These are phyloP conservation scores for Trichosporon asahii DNA, from an alignment of 1,284 basidiomycete genomes.

Conservation along the genomic window DNA sequence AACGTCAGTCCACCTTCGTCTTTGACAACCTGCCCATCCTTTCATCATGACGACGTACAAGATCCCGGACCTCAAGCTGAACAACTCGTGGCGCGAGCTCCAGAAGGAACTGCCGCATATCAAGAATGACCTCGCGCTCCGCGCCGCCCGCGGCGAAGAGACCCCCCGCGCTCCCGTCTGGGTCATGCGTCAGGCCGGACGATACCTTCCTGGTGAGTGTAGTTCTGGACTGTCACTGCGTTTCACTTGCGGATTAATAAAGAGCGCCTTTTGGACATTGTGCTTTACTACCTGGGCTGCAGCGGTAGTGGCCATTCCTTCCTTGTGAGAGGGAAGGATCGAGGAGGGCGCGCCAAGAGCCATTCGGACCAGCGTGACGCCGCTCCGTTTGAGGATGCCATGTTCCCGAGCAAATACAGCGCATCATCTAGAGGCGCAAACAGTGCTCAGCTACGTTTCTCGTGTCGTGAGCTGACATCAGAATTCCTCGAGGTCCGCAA, in stretches of 20 bases:
- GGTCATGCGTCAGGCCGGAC: conserved; percentile 98
- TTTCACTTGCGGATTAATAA: no score
- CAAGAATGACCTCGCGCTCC: conserved; percentile 83
- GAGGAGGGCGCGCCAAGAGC: no score
- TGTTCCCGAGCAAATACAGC: no score
- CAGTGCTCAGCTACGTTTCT: no score
- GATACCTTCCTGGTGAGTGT: conserved; percentile 84
- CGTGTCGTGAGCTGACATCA: conserved; percentile 53
- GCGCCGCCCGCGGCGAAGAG: conserved; percentile 81
- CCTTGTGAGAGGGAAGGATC: no score
- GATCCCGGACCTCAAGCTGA: conserved; percentile 31
- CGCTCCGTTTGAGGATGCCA: no score
- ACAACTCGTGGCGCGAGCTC: conserved; percentile 34
- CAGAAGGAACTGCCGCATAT: conserved; percentile 58
- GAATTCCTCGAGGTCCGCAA: conserved; percentile 82
- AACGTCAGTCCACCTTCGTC: neutral
- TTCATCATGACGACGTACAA: conserved; percentile 24
- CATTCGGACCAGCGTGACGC: no score
- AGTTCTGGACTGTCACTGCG: neutral
- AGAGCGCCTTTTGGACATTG: no score
- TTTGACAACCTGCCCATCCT: neutral
- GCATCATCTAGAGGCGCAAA: no score
- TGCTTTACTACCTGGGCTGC: no score
- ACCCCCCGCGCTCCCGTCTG: conserved; percentile 93
- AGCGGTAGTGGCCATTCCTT: no score